phyloP scores from a whole-genome alignment of 169 alveolate species.

The Pseudocohnilembus persalinus region DNA sequence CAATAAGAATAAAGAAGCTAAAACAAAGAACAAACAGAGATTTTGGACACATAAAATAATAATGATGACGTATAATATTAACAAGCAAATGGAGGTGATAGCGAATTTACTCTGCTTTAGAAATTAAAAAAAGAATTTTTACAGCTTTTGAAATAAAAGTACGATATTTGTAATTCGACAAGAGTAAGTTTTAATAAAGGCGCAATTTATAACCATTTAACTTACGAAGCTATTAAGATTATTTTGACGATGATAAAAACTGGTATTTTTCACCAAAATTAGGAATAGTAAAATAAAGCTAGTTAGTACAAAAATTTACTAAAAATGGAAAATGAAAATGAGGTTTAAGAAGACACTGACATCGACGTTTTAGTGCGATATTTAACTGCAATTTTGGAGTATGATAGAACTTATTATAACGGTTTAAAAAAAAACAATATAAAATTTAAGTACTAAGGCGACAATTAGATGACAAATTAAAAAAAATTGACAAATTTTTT shows the following conservation, averaged over 20 bases:
- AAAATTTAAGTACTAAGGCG: not conserved
- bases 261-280: conserved; percentile 24
- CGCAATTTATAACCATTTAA: conserved; percentile 22
- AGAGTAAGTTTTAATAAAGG: not conserved
- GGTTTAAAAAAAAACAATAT: not conserved
- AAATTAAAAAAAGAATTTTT: conserved; percentile 7
- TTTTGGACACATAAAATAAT: not conserved
- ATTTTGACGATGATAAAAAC: conserved; percentile 29
- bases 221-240: conserved; percentile 34
- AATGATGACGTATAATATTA: not conserved
- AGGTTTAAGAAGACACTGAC: not conserved
- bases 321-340: not conserved
- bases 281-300: not conserved
- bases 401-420: conserved; percentile 13
- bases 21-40: not conserved
- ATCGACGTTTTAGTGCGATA: conserved; percentile 2
- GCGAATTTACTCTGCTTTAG: not conserved
- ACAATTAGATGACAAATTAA: not conserved
- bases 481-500: not conserved
- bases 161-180: not conserved
- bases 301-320: not conserved
- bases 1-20: not conserved
- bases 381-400: conserved; percentile 19
- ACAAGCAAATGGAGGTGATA: not conserved
- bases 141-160: not conserved